These are phyloP conservation scores for Capronia coronata DNA, from an alignment of 2,329 filamentous ascomycete species.

Conservation along the genomic window DNA sequence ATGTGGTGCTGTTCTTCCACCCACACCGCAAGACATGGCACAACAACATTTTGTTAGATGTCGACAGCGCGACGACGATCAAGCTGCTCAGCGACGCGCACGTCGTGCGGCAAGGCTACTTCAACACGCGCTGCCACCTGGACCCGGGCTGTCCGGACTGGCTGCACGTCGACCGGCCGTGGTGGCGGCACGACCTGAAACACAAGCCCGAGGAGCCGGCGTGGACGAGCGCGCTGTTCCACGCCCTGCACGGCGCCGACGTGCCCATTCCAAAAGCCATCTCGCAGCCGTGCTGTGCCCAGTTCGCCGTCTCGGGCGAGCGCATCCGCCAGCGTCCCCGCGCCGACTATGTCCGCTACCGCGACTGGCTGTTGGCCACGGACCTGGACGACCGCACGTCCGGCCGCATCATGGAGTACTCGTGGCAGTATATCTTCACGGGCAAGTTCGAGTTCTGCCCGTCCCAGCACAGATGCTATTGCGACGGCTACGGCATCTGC, in stretches of 20 bases:
- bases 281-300: slow-evolving; percentile 57
- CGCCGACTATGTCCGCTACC: slow-evolving; percentile 51
- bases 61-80: slow-evolving; percentile 47
- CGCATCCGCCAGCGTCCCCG: slow-evolving; percentile 51
- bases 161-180: slow-evolving; percentile 43
- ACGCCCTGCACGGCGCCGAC: slow-evolving; percentile 31
- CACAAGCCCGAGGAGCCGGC: slow-evolving; percentile 45
- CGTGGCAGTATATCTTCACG: slow-evolving; percentile 59
- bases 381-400: slow-evolving; percentile 50
- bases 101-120: slow-evolving; percentile 50
- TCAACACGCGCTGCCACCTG: slow-evolving; percentile 55
- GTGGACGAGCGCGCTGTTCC: slow-evolving; percentile 43
- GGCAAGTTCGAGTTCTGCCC: slow-evolving; percentile 42
- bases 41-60: slow-evolving; percentile 50
- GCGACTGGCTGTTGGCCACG: slow-evolving; percentile 57
- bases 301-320: slow-evolving; percentile 56
- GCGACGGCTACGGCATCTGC: slow-evolving; percentile 58
- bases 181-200: slow-evolving; percentile 35
- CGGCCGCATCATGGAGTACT: slow-evolving; percentile 57
- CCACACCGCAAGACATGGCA: slow-evolving; percentile 53
- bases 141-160: slow-evolving; percentile 54
- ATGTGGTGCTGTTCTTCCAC: slow-evolving; percentile 58
- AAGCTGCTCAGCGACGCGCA: slow-evolving; percentile 46
- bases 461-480: slow-evolving; percentile 53
- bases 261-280: slow-evolving; percentile 44